Conservation (phyloP, 164 flowering plant species). For the Warburgia ugandensis region DNA sequence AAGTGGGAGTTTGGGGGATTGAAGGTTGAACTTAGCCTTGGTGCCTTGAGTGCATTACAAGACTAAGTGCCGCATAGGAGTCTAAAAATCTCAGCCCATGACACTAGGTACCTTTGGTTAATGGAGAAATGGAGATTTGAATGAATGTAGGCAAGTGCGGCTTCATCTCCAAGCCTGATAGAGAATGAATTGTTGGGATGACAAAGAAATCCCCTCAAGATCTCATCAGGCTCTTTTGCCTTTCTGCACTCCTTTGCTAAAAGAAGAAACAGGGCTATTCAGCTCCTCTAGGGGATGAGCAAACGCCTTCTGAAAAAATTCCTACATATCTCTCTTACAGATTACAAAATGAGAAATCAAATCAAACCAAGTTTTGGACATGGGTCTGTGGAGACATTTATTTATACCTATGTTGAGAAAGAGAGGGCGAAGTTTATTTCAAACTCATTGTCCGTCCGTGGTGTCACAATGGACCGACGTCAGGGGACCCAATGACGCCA, state of each 20-base stretch:
- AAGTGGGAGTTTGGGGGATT: too few relatives aligned
- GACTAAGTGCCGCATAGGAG: neutral
- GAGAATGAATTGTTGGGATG: constrained; percentile 51
- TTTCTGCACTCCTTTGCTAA: constrained; percentile 13
- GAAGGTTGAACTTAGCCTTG: too few relatives aligned
- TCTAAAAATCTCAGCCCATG: neutral
- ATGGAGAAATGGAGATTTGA: constrained; percentile 21
- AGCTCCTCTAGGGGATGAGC: constrained; percentile 92
- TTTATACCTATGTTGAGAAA: too few relatives aligned
- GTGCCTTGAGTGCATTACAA: neutral
- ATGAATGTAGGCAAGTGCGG: constrained; percentile 54
- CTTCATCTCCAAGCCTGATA: constrained; percentile 44
- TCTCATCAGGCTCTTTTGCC: constrained; percentile 63
- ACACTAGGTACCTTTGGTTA: constrained; percentile 33
- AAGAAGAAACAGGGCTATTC: constrained; percentile 52
- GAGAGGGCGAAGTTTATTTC: too few relatives aligned
- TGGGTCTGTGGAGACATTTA: too few relatives aligned
- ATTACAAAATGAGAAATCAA: too few relatives aligned
- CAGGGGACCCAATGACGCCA: too few relatives aligned
- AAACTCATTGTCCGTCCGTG: too few relatives aligned
- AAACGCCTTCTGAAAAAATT: constrained; percentile 66
- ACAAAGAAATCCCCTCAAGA: constrained; percentile 43
- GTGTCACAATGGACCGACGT: too few relatives aligned
- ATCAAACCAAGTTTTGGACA: too few relatives aligned
- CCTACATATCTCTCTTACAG: constrained; percentile 69